phyloP scores from a whole-genome alignment of 805 yeast species.

The Hanseniaspora hatyaiensis region DNA sequence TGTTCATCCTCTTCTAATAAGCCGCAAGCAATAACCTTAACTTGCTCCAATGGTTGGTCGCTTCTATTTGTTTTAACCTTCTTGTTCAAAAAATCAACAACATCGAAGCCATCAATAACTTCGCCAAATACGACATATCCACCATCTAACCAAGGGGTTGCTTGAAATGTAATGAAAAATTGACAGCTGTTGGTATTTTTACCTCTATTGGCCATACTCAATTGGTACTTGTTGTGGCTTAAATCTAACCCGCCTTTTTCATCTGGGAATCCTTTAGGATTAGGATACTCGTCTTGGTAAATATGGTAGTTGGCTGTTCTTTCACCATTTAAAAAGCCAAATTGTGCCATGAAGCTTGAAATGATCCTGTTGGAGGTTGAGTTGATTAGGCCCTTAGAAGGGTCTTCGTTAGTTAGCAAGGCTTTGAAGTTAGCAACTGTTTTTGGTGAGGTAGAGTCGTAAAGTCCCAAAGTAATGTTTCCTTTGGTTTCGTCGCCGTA shows the following conservation, averaged over 20 bases:
- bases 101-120: conserved; percentile 78
- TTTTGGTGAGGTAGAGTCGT: conserved; percentile 75
- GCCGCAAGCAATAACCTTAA: conserved; percentile 15
- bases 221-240: conserved; percentile 57
- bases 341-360: conserved; percentile 64
- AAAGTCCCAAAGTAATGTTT: conserved; percentile 74
- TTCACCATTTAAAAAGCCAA: conserved; percentile 72
- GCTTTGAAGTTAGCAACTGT: conserved; percentile 83
- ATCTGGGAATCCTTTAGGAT: conserved; percentile 15
- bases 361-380: conserved; percentile 65
- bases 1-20: not conserved
- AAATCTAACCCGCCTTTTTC: conserved; percentile 38
- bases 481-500: conserved; percentile 73
- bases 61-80: conserved; percentile 52
- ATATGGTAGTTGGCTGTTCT: conserved; percentile 59
- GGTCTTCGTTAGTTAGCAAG: conserved; percentile 64
- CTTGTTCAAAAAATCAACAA: conserved; percentile 61
- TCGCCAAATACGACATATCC: conserved; percentile 94
- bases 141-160: conserved; percentile 80
- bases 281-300: conserved; percentile 45
- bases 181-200: conserved; percentile 81
- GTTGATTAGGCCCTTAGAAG: conserved; percentile 48
- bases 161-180: conserved; percentile 83
- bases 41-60: conserved; percentile 45
- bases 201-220: conserved; percentile 77